Evolutionary conservation across 257 asterid species (phyloP), one percentile per base, ranked within the genome.

Genomic region (Fraxinus anomala): DNA sequence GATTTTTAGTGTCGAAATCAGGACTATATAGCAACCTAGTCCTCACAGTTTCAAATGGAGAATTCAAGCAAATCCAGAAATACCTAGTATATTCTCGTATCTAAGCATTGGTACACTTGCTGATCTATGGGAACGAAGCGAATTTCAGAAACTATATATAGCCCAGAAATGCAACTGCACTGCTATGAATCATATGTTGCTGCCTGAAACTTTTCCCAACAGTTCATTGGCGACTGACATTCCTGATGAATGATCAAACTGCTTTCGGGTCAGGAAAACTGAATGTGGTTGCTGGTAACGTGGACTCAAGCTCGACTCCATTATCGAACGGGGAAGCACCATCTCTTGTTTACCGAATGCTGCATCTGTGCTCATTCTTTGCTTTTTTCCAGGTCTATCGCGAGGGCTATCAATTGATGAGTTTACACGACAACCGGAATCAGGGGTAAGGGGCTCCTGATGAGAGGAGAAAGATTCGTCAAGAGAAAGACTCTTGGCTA

Each of bases 371-470:
- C 83, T 79, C 68, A 85, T 67, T 1, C 93, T 80, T 71, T 82
- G 91, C 86, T 84, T 91, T 75, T 91, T 90, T 66, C 70, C 79
- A 28, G 89, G 81, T 78, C 93, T 88, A 61, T 87, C 91, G 16
- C 80, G 33, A 0, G 84, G 84, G 86, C 75, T 80, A 30, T 86
- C 81, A 30, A 82, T 54, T 61, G 81, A 81, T 68, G 91, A 82
- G 37, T 73, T 74, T 66, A 80, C 81, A 4, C 31, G 84, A 70
- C 89, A 86, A 70, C 82, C 85, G 39, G 97, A 91, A 79, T 95
- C 98, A 0, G 99, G 98, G 39, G 98, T 93, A 76, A 79, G 89
- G 36, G 99, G 98, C 85, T 87, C 99, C 39, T 90, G 89, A 34
- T 83, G 92, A 28, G 97, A 91, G 51, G 93, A 90, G 84, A 89